Base-by-base conservation (phyloP, 331 rosid genomes). In the Rhamnella rubrinervis region DNA sequence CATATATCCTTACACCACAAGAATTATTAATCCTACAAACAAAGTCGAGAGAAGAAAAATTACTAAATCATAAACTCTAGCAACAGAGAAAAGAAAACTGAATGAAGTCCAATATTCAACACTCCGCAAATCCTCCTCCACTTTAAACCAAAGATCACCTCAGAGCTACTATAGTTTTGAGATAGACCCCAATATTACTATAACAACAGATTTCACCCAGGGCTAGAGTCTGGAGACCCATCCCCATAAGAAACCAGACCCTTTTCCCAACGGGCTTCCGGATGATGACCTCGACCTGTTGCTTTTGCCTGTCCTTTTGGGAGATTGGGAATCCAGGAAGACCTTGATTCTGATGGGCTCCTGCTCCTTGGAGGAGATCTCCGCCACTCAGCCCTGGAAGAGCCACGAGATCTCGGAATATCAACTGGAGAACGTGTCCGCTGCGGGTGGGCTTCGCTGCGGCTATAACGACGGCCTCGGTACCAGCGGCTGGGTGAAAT, bases 191-290 rank as follows among this genome's bases (percentile, higher is more conserved):
- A 44, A 38, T 53, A 17, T 18, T 7, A 18, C 58, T 53, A 44
- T 2, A 44, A 44, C 49, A 44, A 12, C 16, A 44, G 49, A 10
- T 44, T 38, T 75, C 75, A 83, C 63, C 79, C 63, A 56, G 59
- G 50, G 67, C 75, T 71, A 12, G 85, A 82, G 55, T 86, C 86
- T 0, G 95, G 97, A 75, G 97, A 84, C 59, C 88, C 97, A 73
- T 93, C 93, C 3, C 84, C 96, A 64, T 93, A 93, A 0, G 97
- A 88, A 57, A 93, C 98, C 75, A 93, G 68, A 57, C 97, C 97
- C 78, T 80, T 85, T 84, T 91, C 75, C 80, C 92, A 49, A 55
- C 74, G 10, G 87, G 78, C 95, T 88, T 64, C 82, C 76, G 1
- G 98, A 88, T 0, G 88, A 78, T 15, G 97, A 88, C 44, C 82